Base-by-base conservation (phyloP, 129 eudicot species). In the Mikania micrantha region DNA sequence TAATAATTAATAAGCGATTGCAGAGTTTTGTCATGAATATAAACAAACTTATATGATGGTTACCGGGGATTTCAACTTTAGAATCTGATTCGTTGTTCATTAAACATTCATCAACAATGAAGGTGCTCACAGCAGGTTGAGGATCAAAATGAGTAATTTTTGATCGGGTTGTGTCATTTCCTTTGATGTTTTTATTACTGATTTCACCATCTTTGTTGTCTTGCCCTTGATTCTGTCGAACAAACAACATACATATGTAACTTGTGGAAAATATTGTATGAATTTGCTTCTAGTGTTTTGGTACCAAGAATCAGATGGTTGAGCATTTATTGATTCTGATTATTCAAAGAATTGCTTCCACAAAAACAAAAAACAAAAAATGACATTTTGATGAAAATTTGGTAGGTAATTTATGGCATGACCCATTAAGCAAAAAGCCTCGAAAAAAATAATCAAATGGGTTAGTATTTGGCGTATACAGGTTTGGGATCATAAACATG, bases 11-110 rank as follows among this genome's bases (percentile, higher is more conserved):
- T n/a, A 72, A 16, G 10, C 28, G 2, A 53, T 21, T 66, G 64
- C 9, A 9, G 31, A 58, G 49, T 73, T 48, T 19, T n/a, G 17
- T 39, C 3, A 3, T 42, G 40, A 69, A 57, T 56, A 36, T 29
- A 13, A 47, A 57, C 41, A 69, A 16, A 25, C 11, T 12, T 29
- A 3, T n/a, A 52, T 76, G 62, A 56, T 12, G 62, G 76, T 59
- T 84, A 88, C 95, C 90, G 10, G 91, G 90, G n/a, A 80, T 75
- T 17, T 79, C 80, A 45, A 61, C 35, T 10, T 49, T 52, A 3
- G 87, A 70, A 13, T 75, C 66, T n/a, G 67, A 5, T 29, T 62
- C 69, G 47, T 69, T 73, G 13, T 53, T 27, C 41, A 15, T 42
- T 21, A 42, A 34, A 71, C 66, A 35, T 10, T 69, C 62, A 31